Base-by-base conservation (phyloP, 2,329 filamentous ascomycete genomes). In the Aspergillus texensis region DNA sequence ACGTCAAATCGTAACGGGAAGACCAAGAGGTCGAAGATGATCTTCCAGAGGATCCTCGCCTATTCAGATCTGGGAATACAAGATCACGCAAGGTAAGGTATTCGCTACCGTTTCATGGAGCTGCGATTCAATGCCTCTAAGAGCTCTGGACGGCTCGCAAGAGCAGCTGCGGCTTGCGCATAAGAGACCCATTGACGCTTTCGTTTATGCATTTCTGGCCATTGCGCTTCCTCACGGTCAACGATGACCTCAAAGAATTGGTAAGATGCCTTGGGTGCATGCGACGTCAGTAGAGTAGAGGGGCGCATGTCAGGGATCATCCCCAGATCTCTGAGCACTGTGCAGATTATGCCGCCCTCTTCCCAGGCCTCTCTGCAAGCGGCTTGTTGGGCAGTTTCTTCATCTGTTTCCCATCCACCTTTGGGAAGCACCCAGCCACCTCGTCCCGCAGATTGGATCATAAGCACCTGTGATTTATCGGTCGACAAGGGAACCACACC, bases 361-460 rank as follows among this genome's bases (percentile, higher is more conserved):
- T 98, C 95, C 95, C 95, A 98, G 65, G 95, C 95, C 80, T 99
- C 95, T 70, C 95, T 85, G 84, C 84, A 90, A 80, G 88, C 88
- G 61, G 95, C 95, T 62, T 95, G 92, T 77, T 94, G 87, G 66
- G 91, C 88, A 67, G 92, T 95, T 66, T 89, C 87, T 81, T 99
- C 95, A 79, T 99, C 95, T 39, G 89, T 90, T 79, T 99, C 95
- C 94, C 95, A 99, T 65, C 95, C 95, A 75, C 95, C 95, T 79
- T 99, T 99, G 65, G 95, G 95, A 63, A 99, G 85, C 50, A 99
- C 95, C 95, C 95, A 99, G 72, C 92, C 92, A 78, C 92, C 92
- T 72, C 93, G 90, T 68, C 92, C 88, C 58, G 92, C 94, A 60
- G 93, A 97, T 82, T 97, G 93, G 72, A 98, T 97, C 71, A 99